A percentile compares a stretch with the other conserved stretches of the same genome.
Evolutionary conservation across 208 protist species (phyloP).

Genomic region (Phytomonas sp.): DNA sequence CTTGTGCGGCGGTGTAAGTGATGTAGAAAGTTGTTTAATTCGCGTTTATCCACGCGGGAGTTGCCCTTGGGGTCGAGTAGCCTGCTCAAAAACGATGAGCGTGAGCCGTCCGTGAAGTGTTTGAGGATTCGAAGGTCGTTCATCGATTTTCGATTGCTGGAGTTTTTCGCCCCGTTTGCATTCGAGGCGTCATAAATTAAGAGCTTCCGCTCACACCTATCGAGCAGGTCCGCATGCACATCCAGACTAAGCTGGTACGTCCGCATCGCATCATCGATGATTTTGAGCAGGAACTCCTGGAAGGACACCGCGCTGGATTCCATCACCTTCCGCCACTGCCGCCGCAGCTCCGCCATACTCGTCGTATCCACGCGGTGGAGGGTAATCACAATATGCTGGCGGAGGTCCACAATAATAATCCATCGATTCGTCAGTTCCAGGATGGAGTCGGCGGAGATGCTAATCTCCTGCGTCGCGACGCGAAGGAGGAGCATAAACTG

Average conservation of each 20-base stretch:
- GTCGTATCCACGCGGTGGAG: constrained; percentile 70
- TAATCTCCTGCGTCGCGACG: constrained; percentile 67
- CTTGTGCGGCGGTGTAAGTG: constrained; percentile 79
- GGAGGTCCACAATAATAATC: constrained; percentile 77
- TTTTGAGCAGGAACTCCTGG: constrained; percentile 78
- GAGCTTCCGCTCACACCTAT: constrained; percentile 75
- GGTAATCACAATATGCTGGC: constrained; percentile 69
- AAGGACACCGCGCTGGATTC: constrained; percentile 57
- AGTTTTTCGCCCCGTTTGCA: neutral
- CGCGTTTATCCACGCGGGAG: constrained; percentile 49
- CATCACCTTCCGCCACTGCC: constrained; percentile 60
- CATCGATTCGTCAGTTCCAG: constrained; percentile 80
- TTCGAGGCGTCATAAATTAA: constrained; percentile 26
- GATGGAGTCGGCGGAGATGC: constrained; percentile 63
- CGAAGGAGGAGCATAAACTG: constrained; percentile 80
- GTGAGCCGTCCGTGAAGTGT: constrained; percentile 67
- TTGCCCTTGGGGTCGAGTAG: constrained; percentile 50
- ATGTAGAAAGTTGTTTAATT: constrained; percentile 83
- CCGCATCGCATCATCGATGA: constrained; percentile 72
- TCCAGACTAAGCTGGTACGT: constrained; percentile 73
- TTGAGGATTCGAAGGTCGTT: constrained; percentile 54
- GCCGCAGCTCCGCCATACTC: constrained; percentile 60
- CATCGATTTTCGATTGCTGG: constrained; percentile 1
- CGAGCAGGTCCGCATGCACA: constrained; percentile 64
- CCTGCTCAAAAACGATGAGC: constrained; percentile 57